Evolutionary conservation across 31 red algal genomes (phyloP), one percentile per base, ranked within the genome.

Genomic region (Asparagopsis taxiformis): DNA sequence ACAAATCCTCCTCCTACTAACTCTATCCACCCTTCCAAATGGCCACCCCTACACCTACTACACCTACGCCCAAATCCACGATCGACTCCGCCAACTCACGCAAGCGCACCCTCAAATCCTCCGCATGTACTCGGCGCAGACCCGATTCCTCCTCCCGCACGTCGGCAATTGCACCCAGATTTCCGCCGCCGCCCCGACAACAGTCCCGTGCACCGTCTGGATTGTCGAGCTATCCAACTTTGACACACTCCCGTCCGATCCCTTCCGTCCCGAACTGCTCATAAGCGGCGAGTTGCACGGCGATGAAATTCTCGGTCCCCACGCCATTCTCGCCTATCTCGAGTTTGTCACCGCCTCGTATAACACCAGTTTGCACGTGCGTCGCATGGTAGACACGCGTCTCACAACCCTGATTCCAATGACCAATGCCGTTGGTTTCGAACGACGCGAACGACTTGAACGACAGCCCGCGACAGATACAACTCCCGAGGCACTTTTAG

Each of bases 221-320:
- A 70, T 87, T 19, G 67, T 87, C 50, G 71, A 86, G n/a, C 67
- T 93, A 1, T 72, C 74, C 49, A 73, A 76, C 63, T 55, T 68
- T 15, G 32, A 82, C 2, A 65, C 73, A 3, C 56, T 75, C 17
- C 60, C 56, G 7, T 26, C 23, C 0, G 65, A 85, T n/a, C 60
- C 78, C 3, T 28, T 26, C 9, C 80, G 82, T 0, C 93, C 93
- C 20, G 71, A 87, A 51, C 29, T 91, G 41, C 55, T 97, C 7
- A 55, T 97, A 0, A 85, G 78, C 25, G 93, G 93, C 36, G 76
- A 66, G 30, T 23, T 97, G 15, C 93, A 97, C 70, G 93, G 93
- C 6, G 68, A 97, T 58, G 93, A 97, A 68, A 70, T 72, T 0
- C 75, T 97, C 16, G 93, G 93, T 0, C 75, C 93, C 19, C 68